Percentiles rank a stretch among this genome's conserved stretches.
Conservation (phyloP, 169 alveolate genomes). For the Theileria annulata region DNA sequence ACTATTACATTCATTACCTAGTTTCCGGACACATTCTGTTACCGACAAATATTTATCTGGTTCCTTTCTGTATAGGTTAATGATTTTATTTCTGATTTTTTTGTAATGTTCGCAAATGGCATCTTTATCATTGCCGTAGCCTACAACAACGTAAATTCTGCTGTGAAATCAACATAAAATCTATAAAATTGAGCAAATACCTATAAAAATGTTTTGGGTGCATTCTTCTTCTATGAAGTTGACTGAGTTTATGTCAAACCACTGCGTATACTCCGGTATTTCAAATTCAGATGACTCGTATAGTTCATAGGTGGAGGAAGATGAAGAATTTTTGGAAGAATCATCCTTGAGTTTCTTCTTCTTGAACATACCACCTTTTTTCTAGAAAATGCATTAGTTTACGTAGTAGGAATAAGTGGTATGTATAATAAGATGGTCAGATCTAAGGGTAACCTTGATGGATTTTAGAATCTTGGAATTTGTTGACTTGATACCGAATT, state of each 20-base stretch:
- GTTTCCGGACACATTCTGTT: slow-evolving; percentile 61
- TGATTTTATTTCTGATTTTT: slow-evolving; percentile 52
- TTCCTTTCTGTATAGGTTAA: slow-evolving; percentile 49
- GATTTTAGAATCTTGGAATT: not conserved
- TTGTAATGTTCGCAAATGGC: slow-evolving; percentile 27
- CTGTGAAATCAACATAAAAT: not conserved
- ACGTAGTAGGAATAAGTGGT: not conserved
- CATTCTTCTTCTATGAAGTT: slow-evolving; percentile 43
- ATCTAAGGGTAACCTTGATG: not conserved
- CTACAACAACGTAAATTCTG: not conserved
- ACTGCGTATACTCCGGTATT: slow-evolving; percentile 26
- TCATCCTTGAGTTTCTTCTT: not conserved
- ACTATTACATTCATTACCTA: slow-evolving; percentile 3
- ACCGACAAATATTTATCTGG: slow-evolving; percentile 60
- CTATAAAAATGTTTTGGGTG: slow-evolving; percentile 30
- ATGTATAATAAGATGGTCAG: not conserved
- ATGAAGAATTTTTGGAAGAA: not conserved
- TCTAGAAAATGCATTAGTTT: not conserved
- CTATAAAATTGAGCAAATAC: not conserved
- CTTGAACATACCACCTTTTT: not conserved
- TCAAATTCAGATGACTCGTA: not conserved
- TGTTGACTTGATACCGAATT: not conserved
- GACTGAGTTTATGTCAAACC: slow-evolving; percentile 29
- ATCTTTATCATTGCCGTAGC: slow-evolving; percentile 14
- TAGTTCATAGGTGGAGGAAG: not conserved